A percentile compares a stretch with the other conserved stretches of the same genome.
These are phyloP conservation scores for Ceratocystis diversiconidia DNA, from an alignment of 2,329 filamentous ascomycete genomes.

Conservation along the genomic window DNA sequence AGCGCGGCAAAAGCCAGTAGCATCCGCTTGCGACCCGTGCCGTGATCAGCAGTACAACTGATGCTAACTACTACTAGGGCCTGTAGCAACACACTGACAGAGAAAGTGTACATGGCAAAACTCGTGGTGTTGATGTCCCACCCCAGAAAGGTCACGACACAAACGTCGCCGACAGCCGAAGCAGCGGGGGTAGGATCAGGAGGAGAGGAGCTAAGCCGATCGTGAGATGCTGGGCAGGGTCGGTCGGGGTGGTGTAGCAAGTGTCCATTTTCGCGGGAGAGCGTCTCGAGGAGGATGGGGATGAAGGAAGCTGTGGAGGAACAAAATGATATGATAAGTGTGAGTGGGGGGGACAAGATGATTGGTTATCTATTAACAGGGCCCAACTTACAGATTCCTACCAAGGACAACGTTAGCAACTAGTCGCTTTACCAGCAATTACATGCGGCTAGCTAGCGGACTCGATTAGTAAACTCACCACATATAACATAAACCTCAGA, in stretches of 20 bases:
- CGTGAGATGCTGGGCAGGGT: slow-evolving; percentile 56
- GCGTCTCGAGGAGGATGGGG: slow-evolving; percentile 83
- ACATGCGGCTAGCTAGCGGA: background rate
- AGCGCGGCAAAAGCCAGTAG: slow-evolving; percentile 72
- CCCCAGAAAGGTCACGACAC: slow-evolving; percentile 69
- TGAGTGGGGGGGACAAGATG: background rate
- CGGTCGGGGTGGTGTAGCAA: slow-evolving; percentile 61
- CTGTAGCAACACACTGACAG: slow-evolving; percentile 77
- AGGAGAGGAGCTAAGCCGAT: slow-evolving; percentile 25
- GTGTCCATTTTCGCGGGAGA: slow-evolving; percentile 84
- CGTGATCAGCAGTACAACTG: slow-evolving; percentile 90
- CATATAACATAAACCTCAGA: slow-evolving; percentile 95
- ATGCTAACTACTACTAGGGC: slow-evolving; percentile 88
- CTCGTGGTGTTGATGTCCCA: slow-evolving; percentile 86
- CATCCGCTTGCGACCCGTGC: slow-evolving; percentile 77
- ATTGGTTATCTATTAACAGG: slow-evolving; percentile 18
- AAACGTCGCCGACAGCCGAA: slow-evolving; percentile 36
- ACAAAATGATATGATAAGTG: background rate
- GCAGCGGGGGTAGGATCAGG: background rate
- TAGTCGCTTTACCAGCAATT: background rate
- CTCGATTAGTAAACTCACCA: slow-evolving; percentile 35
- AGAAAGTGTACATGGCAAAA: slow-evolving; percentile 98
- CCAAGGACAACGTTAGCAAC: slow-evolving; percentile 9
- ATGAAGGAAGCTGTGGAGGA: slow-evolving; percentile 67
- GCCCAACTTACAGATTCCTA: slow-evolving; percentile 24